Base-by-base conservation (phyloP, 108 stramenopile species). In the Cyclotella baltica region DNA sequence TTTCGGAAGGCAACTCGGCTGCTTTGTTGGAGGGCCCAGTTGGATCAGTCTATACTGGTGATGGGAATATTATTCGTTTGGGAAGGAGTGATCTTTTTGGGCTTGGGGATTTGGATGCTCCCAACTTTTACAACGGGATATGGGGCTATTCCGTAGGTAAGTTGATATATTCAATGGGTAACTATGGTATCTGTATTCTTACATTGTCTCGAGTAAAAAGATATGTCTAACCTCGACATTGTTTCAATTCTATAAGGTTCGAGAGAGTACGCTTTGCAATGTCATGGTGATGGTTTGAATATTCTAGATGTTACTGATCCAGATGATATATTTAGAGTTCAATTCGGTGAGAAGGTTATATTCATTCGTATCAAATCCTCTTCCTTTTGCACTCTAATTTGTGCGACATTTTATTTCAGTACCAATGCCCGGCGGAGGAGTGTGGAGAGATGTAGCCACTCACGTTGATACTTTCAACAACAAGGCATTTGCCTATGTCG, bases 241-340 rank as follows among this genome's bases (percentile, higher is more conserved):
- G 0, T 57, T 4, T 57, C n/a, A n/a, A n/a, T 57, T 27, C 22
- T 13, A 23, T 36, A 46, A 67, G 75, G 67, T 28, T n/a, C 9
- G 16, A 57, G 76, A 72, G 76, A 77, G 36, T 77, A 77, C 27
- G 76, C 76, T 0, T 36, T 77, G 9, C 69, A 70, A 66, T 77
- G 76, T 16, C 55, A 70, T 37, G 70, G 70, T 23, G 3, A 56
- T 20, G 76, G 76, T 16, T 61, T 77, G 31, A 57, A 70, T 27
- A 77, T 77, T 71, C 34, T 77, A 18, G 76, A 77, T 52, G 70
- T 77, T 25, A 77, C 76, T 16, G 38, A 70, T 63, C 57, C 76
- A 20, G 19, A 56, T 1, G 33, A 23, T 15, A 59, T 59, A 11
- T 25, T 72, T 23, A 37, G 76, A 13, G 76, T 77, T n/a, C 76